Conservation (phyloP, 805 yeast genomes). For the Yamadazyma endophytica region DNA sequence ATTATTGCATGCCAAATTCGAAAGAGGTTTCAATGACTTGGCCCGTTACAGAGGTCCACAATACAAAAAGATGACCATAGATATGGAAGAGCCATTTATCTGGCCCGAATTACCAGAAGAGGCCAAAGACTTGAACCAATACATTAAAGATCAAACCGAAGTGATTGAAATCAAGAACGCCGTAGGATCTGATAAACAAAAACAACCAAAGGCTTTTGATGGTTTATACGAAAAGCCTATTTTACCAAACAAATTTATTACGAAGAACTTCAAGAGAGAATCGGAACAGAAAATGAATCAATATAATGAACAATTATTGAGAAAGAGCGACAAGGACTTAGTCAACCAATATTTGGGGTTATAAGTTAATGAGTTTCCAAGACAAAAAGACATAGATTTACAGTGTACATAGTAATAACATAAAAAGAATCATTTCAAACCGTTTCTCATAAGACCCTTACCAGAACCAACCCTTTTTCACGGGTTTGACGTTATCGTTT, state of each 20-base stretch:
- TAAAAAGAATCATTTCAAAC: not conserved
- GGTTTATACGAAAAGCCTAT: constrained; percentile 55
- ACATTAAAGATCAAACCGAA: constrained; percentile 42
- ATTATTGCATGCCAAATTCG: constrained; percentile 67
- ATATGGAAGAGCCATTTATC: constrained; percentile 90
- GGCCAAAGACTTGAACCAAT: constrained; percentile 29
- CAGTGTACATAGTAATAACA: not conserved
- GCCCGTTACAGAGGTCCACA: constrained; percentile 78
- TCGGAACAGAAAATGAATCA: constrained; percentile 17
- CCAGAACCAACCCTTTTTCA: constrained; percentile 20
- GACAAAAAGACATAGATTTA: not conserved
- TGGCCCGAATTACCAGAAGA: constrained; percentile 69
- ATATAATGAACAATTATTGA: constrained; percentile 18
- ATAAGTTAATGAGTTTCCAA: constrained; percentile 1
- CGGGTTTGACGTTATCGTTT: not conserved
- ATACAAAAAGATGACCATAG: constrained; percentile 93
- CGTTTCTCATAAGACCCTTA: constrained; percentile 4
- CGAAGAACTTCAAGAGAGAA: constrained; percentile 19
- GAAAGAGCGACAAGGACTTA: constrained; percentile 23
- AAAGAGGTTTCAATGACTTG: constrained; percentile 47
- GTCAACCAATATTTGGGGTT: constrained; percentile 26
- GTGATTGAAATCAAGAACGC: constrained; percentile 49
- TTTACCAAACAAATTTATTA: constrained; percentile 38
- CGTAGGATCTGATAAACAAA: constrained; percentile 62
- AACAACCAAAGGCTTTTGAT: constrained; percentile 68